Conservation (phyloP, 75 land plant species). For the Selaginella moellendorffii region DNA sequence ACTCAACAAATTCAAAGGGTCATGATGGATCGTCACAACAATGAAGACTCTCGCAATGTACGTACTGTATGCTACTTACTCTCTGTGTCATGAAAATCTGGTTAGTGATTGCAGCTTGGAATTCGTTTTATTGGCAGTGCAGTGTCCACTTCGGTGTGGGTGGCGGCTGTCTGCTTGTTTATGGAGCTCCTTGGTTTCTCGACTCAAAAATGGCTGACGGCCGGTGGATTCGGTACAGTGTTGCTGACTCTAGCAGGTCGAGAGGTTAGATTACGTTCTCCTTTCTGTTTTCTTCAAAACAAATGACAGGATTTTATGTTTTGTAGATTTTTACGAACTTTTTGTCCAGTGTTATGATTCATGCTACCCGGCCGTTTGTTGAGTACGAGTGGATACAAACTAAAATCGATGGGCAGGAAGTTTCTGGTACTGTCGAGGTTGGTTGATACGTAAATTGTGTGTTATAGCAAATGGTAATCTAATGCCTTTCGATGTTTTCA, state of each 20-base stretch:
- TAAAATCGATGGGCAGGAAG: conserved; percentile 92
- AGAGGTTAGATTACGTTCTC: conserved; percentile 37
- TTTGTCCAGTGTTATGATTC: conserved; percentile 88
- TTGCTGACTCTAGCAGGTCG: conserved; percentile 92
- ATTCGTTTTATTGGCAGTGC: conserved; percentile 79
- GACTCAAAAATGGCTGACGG: conserved; percentile 86
- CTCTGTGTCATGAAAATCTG: background rate
- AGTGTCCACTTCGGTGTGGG: conserved; percentile 75
- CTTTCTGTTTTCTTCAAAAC: background rate
- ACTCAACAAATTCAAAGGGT: conserved; percentile 63
- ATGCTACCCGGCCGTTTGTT: conserved; percentile 93
- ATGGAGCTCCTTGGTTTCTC: conserved; percentile 93
- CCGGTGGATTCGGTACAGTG: conserved; percentile 95
- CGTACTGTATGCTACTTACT: conserved; percentile 3
- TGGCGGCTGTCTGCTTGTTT: conserved; percentile 83
- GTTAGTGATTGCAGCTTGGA: conserved; percentile 47
- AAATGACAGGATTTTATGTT: background rate
- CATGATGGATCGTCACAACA: conserved; percentile 38
- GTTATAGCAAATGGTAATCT: background rate
- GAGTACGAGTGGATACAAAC: conserved; percentile 93
- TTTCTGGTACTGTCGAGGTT: conserved; percentile 97
- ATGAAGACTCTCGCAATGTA: conserved; percentile 59
- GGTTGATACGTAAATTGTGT: conserved; percentile 8
- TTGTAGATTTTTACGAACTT: conserved; percentile 88
- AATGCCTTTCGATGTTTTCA: conserved; percentile 19